These are phyloP conservation scores for Huntiella moniliformis DNA, from an alignment of 2,329 filamentous ascomycete species.

Conservation along the genomic window DNA sequence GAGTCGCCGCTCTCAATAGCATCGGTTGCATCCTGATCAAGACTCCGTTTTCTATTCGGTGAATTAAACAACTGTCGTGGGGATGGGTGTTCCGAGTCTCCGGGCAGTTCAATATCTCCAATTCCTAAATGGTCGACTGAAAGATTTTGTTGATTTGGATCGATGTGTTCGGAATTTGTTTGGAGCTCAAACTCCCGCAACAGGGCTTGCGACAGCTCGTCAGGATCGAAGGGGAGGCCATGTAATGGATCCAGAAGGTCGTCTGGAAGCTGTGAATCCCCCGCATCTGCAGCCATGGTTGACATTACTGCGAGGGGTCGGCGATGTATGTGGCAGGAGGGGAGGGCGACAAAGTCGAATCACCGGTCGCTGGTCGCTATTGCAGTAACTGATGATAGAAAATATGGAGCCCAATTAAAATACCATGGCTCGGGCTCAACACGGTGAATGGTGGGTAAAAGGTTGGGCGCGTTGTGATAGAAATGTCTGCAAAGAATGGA, in stretches of 20 bases:
- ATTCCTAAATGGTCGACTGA: not conserved
- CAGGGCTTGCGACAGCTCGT: conserved; percentile 11
- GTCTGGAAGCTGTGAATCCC: conserved; percentile 5
- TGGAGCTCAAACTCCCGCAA: conserved; percentile 11
- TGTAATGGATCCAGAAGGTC: conserved; percentile 2
- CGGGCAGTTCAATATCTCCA: too few species aligned
- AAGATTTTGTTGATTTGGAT: not conserved
- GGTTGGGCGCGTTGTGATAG: not conserved
- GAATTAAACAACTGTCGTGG: conserved; percentile 2
- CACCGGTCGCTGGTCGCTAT: not conserved
- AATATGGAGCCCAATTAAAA: conserved; percentile 11
- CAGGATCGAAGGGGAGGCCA: conserved; percentile 9
- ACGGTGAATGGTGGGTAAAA: conserved; percentile 2
- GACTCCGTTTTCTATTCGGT: conserved; percentile 7
- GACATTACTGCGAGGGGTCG: conserved; percentile 3
- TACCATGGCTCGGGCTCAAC: conserved; percentile 4
- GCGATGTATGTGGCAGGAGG: not conserved
- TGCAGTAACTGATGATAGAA: conserved; percentile 1
- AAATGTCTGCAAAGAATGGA: not conserved
- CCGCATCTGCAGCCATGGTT: conserved; percentile 8
- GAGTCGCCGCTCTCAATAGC: conserved; percentile 1
- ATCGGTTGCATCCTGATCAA: conserved; percentile 1
- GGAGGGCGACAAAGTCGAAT: not conserved
- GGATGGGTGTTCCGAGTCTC: not conserved
- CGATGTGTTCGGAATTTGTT: not conserved